These are phyloP conservation scores for Eutrema heterophyllum DNA, from an alignment of 345 rosid genomes.

Conservation along the genomic window DNA sequence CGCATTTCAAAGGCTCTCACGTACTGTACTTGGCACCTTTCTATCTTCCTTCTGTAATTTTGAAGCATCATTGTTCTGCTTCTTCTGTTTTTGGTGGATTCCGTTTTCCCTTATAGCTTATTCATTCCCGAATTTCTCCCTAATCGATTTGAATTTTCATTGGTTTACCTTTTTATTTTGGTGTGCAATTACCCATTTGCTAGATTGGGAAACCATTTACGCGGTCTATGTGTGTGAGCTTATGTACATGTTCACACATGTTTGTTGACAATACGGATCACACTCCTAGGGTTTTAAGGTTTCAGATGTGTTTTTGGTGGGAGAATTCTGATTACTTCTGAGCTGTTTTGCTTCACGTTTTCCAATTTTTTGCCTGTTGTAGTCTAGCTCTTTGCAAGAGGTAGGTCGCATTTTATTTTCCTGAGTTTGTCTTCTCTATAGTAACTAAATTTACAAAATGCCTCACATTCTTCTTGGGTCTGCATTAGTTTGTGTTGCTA, in stretches of 20 bases:
- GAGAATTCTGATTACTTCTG: neutral
- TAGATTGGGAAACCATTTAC: neutral
- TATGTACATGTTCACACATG: neutral
- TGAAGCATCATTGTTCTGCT: neutral
- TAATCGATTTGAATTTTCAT: neutral
- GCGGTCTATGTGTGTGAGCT: neutral
- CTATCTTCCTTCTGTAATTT: neutral
- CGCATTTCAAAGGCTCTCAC: constrained; percentile 74
- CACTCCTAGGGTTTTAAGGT: neutral
- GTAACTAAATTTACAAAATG: neutral
- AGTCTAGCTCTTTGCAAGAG: neutral
- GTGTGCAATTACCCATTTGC: neutral
- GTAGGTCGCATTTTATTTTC: neutral
- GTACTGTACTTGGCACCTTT: constrained; percentile 30
- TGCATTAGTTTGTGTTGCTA: neutral
- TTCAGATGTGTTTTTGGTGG: neutral
- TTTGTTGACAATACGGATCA: neutral
- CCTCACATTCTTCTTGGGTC: neutral
- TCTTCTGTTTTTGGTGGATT: neutral
- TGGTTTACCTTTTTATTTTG: neutral
- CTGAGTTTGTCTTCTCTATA: neutral
- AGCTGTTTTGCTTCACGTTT: neutral
- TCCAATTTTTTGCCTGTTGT: neutral
- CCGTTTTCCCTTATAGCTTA: neutral
- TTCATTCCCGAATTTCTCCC: neutral